A percentile compares a stretch with the other conserved stretches of the same genome.
Evolutionary conservation across 1,284 basidiomycete genomes (phyloP).

Genomic region (Vanrija sp.): DNA sequence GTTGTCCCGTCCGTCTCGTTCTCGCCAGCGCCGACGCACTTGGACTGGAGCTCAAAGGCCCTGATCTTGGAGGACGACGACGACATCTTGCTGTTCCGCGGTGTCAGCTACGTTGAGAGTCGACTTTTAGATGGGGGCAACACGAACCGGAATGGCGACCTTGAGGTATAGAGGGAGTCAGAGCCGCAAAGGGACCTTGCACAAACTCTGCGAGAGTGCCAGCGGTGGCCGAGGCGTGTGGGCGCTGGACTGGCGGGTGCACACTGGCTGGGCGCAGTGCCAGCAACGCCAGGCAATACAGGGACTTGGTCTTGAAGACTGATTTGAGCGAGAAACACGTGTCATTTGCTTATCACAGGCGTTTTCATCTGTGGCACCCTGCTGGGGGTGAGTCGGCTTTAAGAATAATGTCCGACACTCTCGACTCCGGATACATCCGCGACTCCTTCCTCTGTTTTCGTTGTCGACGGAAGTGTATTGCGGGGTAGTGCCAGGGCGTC

Average conservation of each 20-base stretch:
- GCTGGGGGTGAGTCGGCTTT: too few species aligned
- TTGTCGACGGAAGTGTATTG: too few species aligned
- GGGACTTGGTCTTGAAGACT: too few species aligned
- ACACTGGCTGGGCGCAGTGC: too few species aligned
- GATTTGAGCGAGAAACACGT: too few species aligned
- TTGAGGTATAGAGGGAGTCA: not conserved
- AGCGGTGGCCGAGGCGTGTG: not conserved
- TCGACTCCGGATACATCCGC: too few species aligned
- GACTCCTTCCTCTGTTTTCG: too few species aligned
- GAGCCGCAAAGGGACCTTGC: not conserved
- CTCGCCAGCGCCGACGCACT: slow-evolving; percentile 57
- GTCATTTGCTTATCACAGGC: too few species aligned
- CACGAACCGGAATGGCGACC: not conserved
- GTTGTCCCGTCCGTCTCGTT: slow-evolving; percentile 1
- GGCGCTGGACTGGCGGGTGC: not conserved
- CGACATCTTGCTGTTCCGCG: slow-evolving; percentile 33
- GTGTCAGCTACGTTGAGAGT: slow-evolving; percentile 1
- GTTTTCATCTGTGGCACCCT: too few species aligned
- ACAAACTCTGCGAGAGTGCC: not conserved
- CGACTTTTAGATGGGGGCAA: not conserved
- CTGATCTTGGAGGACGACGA: slow-evolving; percentile 62
- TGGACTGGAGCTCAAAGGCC: slow-evolving; percentile 97
- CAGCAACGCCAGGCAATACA: too few species aligned
- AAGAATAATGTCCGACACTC: too few species aligned
- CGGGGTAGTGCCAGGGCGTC: too few species aligned